Conservation (phyloP, 1,139 yeast genomes). For the Protomyces macrosporus region DNA sequence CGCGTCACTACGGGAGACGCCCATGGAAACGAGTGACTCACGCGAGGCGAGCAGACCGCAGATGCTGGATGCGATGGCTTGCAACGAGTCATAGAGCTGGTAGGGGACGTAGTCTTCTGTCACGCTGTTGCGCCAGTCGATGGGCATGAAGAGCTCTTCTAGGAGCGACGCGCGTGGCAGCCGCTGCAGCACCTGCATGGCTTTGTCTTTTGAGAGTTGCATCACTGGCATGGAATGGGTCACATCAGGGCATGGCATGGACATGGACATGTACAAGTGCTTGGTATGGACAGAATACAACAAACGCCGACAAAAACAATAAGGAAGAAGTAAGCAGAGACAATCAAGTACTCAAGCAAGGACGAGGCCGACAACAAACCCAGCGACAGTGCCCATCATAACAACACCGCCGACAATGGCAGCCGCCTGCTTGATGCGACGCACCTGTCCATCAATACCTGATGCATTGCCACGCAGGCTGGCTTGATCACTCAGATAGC, state of each 20-base stretch:
- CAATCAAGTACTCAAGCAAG: background rate
- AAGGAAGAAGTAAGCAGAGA: background rate
- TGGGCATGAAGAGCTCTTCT: conserved; percentile 40
- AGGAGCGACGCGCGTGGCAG: conserved; percentile 25
- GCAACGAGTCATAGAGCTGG: conserved; percentile 41
- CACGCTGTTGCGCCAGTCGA: conserved; percentile 42
- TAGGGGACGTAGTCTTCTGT: conserved; percentile 39
- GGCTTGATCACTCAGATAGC: background rate
- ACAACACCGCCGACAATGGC: background rate
- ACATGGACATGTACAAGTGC: background rate
- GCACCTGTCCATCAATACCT: background rate
- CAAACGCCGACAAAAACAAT: background rate
- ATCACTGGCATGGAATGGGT: too few species aligned
- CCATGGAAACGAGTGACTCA: conserved; percentile 38
- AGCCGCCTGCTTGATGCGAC: conserved; percentile 7
- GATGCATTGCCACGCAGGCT: background rate
- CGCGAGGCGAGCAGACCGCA: conserved; percentile 41
- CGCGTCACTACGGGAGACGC: conserved; percentile 42
- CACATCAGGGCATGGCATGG: background rate
- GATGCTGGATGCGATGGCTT: conserved; percentile 41
- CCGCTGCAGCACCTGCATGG: background rate
- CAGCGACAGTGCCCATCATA: conserved; percentile 1
- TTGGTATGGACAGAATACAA: background rate
- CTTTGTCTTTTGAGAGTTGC: background rate
- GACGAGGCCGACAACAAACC: conserved; percentile 5